Conservation (phyloP, 2,329 filamentous ascomycete genomes). For the Colletotrichum acutatum region DNA sequence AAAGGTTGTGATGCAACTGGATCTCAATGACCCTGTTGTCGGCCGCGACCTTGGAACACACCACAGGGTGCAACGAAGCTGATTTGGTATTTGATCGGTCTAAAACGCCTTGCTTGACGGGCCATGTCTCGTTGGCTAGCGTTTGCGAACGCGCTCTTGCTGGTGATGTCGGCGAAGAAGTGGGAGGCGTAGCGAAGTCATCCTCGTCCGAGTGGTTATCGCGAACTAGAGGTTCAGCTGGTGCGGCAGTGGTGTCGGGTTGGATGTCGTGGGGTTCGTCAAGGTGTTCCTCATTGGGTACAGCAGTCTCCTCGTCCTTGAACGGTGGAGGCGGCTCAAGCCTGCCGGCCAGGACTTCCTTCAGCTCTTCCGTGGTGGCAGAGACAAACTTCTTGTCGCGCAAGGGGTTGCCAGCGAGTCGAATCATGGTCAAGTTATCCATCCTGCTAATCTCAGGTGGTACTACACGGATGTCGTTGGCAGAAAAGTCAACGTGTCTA, state of each 20-base stretch:
- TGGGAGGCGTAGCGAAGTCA: conserved; percentile 68
- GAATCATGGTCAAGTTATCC: conserved; percentile 79
- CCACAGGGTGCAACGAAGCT: conserved; percentile 67
- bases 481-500: conserved; percentile 82
- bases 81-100: conserved; percentile 77
- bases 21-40: conserved; percentile 66
- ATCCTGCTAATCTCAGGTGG: conserved; percentile 83
- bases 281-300: conserved; percentile 41
- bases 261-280: conserved; percentile 27
- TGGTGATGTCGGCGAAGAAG: conserved; percentile 62
- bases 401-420: conserved; percentile 89
- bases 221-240: conserved; percentile 48
- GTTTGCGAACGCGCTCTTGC: conserved; percentile 61
- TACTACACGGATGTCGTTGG: conserved; percentile 82
- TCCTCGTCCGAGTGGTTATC: conserved; percentile 63
- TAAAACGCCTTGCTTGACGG: conserved; percentile 68
- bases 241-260: neutral
- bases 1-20: conserved; percentile 81
- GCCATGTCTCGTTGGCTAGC: conserved; percentile 60
- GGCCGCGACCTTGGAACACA: conserved; percentile 65
- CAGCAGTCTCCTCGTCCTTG: conserved; percentile 41
- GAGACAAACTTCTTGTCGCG: conserved; percentile 87
- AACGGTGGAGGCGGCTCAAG: conserved; percentile 67
- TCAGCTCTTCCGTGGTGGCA: conserved; percentile 84
- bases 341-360: conserved; percentile 75